phyloP scores from a whole-genome alignment of 2,329 filamentous ascomycete genomes.

The Scorias spongiosa region DNA sequence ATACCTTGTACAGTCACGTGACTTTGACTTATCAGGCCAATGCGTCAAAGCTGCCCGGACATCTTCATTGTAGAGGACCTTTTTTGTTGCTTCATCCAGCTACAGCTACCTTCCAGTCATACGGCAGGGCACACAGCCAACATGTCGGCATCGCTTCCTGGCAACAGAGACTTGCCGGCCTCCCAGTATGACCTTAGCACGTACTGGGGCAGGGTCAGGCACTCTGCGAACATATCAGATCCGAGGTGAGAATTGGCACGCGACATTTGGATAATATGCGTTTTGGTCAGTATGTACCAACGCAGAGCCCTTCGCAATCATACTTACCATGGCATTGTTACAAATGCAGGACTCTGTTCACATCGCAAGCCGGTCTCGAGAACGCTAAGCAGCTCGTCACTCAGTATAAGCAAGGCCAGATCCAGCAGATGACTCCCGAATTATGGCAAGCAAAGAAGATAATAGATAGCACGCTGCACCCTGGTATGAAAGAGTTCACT shows the following conservation, averaged over 20 bases:
- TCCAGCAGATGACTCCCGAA: slow-evolving; percentile 69
- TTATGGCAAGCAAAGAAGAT: slow-evolving; percentile 95
- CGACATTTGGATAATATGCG: slow-evolving; percentile 8
- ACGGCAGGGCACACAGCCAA: too few relatives aligned
- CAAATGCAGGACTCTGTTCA: slow-evolving; percentile 63
- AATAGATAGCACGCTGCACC: slow-evolving; percentile 89
- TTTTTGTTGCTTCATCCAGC: too few relatives aligned
- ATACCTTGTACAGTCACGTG: too few relatives aligned
- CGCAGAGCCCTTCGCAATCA: slow-evolving; percentile 2
- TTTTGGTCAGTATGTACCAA: slow-evolving; percentile 12
- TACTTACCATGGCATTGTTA: neutral
- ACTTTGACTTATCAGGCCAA: too few relatives aligned
- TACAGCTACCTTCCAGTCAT: too few relatives aligned
- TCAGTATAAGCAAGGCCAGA: slow-evolving; percentile 73
- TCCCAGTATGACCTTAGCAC: slow-evolving; percentile 87
- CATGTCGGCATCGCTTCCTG: slow-evolving; percentile 49
- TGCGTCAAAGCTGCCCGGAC: too few relatives aligned
- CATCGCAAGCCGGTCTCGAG: slow-evolving; percentile 63
- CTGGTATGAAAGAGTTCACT: slow-evolving; percentile 43
- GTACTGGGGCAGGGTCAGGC: slow-evolving; percentile 87
- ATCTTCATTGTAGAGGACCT: too few relatives aligned
- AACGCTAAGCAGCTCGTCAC: slow-evolving; percentile 69
- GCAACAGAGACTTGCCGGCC: slow-evolving; percentile 65
- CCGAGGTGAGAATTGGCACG: slow-evolving; percentile 56
- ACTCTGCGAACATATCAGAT: slow-evolving; percentile 80